Evolutionary conservation across 129 eudicot species (phyloP), one percentile per base, ranked within the genome.

Genomic region (Centella asiatica): DNA sequence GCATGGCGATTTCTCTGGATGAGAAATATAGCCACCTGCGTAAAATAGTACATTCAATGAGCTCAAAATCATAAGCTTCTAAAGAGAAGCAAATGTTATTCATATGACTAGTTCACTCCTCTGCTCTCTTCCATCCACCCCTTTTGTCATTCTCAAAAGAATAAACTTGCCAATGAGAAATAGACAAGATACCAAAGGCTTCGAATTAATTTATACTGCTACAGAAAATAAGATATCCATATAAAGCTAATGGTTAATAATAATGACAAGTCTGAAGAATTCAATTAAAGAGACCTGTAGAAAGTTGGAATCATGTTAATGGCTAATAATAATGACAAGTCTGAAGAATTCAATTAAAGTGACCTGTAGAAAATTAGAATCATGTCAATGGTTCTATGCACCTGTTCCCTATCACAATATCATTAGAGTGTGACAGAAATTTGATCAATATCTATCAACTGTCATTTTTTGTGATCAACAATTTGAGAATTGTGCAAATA

Each of bases 1-100:
- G 95, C 98, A 69, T 92, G 98, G 10, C 98, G 88, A 80, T 92
- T 92, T 76, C 97, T 80, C 67, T 89, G 97, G 69, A 89, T 89
- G 45, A 89, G 77, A 77, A 89, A 89, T 70, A 89, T 84, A 32
- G 98, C 98, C 48, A 92, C 98, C 98, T 92, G 90, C 82, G 71
- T 62, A 19, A 45, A 34, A 58, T n/a, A 29, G 1, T 46, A 23
- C 26, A 37, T 25, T 61, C 29, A 44, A 10, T 60, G 39, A 74
- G 61, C 32, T 57, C 65, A 33, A 49, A 27, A 18, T 15, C 64
- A 45, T 66, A 29, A 28, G 57, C 62, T 34, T 56, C 69, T 9
- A 12, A 44, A 29, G 20, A 49, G 25, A 33, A 40, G 26, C 50
- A 54, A 44, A 36, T 22, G 8, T 17, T 31, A 32, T 44, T 13